Conservation (phyloP, 2,329 filamentous ascomycete species). For the Dendrostoma leiphaemia region DNA sequence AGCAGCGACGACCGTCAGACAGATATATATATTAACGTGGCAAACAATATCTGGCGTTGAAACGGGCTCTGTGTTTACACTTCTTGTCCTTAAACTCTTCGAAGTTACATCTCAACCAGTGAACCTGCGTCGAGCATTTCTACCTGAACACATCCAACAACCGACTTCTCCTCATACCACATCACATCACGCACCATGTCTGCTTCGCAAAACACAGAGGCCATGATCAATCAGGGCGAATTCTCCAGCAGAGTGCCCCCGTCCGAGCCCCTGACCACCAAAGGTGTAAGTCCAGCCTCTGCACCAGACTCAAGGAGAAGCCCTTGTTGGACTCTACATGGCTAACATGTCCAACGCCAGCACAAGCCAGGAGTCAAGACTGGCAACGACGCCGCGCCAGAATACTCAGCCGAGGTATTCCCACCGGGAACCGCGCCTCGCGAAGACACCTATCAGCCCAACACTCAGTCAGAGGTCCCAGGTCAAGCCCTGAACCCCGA, state of each 20-base stretch:
- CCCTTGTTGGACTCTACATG: not conserved
- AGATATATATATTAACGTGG: no score
- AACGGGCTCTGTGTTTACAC: no score
- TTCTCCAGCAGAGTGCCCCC: conserved; percentile 51
- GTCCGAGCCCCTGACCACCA: conserved; percentile 50
- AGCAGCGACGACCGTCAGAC: no score
- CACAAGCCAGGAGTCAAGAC: conserved; percentile 62
- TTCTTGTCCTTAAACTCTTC: no score
- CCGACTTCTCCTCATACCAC: no score
- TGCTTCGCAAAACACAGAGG: conserved; percentile 44
- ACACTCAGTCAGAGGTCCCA: conserved; percentile 33
- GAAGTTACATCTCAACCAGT: no score
- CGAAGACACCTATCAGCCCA: conserved; percentile 38
- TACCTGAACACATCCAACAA: no score
- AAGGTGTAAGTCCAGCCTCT: conserved; percentile 45
- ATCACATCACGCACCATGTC: conserved; percentile 34
- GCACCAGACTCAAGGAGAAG: not conserved
- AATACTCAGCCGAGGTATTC: conserved; percentile 61
- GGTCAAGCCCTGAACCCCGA: conserved; percentile 33
- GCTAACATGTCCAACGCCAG: conserved; percentile 35
- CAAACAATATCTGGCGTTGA: no score
- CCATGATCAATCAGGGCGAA: conserved; percentile 53
- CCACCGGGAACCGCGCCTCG: conserved; percentile 62
- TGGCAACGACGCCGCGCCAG: conserved; percentile 56
- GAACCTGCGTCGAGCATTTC: no score